Evolutionary conservation across 140 eudicot genomes (phyloP), one percentile per base, ranked within the genome.

Genomic region (Oenanthe javanica): DNA sequence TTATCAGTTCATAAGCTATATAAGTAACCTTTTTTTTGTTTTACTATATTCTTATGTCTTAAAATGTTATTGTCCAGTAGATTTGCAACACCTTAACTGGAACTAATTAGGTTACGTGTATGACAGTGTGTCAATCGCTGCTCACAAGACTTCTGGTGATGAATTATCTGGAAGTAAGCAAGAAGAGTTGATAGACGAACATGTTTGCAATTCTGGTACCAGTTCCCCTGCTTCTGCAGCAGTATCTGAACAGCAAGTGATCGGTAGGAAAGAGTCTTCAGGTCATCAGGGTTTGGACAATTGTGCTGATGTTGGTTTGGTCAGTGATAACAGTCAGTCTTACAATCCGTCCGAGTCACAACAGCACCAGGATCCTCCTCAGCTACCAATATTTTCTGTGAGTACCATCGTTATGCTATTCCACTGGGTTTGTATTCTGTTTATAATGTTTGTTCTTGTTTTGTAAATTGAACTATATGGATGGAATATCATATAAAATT

Each of bases 361-460:
- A 59, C 91, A 86, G 81, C 89, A 87, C 70, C 92, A 91, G 79
- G 91, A 79, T 42, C 82, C 91, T 72, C 78, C 93, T 16, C 95
- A 89, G 11, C 75, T 91, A 76, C 97, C 90, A 57, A 87, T 77
- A 81, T 93, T 93, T 83, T 88, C 98, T 74, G 98, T 89, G 75
- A 89, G 97, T 91, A 25, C 69, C 27, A 38, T 76, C 27, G 27
- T 4, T 27, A 23, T 63, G 71, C 23, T 49, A 14, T 6, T 25
- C 47, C 11, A 52, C 5, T 79, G 73, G 18, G 73, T 38, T n/a
- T 46, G 69, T 4, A 6, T 7, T 49, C 9, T 75, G 46, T 48
- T 48, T 25, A 49, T 13, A 50, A 75, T 47, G 21, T 45, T 9
- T 42, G 77, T 71, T 16, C 36, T 43, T 45, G 15, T 4, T 40